Conservation (phyloP, 2,329 filamentous ascomycete species). For the Aspergillus phoenicis region DNA sequence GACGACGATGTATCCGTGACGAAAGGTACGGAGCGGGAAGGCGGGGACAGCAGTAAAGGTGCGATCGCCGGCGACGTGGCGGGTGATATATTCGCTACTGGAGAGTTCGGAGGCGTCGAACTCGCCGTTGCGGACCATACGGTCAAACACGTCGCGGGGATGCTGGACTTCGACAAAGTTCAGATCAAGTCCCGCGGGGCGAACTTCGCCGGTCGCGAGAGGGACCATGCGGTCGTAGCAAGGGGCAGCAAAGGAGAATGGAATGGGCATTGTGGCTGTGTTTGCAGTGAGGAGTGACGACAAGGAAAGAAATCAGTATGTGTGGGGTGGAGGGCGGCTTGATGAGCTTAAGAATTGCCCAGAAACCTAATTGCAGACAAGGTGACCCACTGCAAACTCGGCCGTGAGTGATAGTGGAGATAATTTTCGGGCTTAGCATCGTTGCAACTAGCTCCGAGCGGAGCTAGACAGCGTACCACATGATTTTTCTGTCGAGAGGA, state of each 20-base stretch:
- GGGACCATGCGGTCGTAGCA: slow-evolving; percentile 3
- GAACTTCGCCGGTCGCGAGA: not conserved
- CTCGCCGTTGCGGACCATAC: not conserved
- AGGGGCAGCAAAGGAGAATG: not conserved
- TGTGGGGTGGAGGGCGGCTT: not conserved
- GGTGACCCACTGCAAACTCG: not conserved
- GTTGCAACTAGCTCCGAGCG: not conserved
- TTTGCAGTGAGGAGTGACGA: not conserved
- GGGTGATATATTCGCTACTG: not conserved
- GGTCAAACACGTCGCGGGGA: slow-evolving; percentile 1
- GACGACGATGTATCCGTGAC: slow-evolving; percentile 1
- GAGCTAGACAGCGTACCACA: not conserved
- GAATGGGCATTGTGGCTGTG: not conserved
- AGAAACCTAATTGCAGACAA: not conserved
- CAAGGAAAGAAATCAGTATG: not conserved
- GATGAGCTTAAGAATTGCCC: not conserved
- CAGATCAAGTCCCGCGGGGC: not conserved
- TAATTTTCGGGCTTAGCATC: not conserved
- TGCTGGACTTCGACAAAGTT: not conserved
- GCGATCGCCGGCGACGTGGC: not conserved
- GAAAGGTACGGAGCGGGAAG: not conserved
- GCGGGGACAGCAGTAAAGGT: not conserved
- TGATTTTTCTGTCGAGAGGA: not conserved
- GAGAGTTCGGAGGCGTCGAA: slow-evolving; percentile 2
- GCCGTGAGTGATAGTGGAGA: not conserved